These are phyloP conservation scores for Cyanodermella asteris DNA, from an alignment of 2,329 filamentous ascomycete species.

Conservation along the genomic window DNA sequence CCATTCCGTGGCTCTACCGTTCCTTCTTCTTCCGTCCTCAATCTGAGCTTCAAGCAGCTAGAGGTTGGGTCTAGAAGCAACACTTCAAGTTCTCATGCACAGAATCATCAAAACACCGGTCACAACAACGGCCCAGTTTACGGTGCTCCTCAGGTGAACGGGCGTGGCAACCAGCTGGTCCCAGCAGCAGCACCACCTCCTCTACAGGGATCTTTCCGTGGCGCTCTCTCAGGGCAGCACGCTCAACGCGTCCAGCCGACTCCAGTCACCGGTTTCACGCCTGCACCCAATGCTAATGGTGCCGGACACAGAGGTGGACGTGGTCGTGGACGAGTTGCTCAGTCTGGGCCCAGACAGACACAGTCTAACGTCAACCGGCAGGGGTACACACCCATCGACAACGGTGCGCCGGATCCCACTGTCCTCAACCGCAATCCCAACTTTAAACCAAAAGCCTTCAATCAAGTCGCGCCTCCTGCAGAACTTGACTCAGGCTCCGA, in stretches of 20 bases:
- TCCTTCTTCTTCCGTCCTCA: slow-evolving; percentile 67
- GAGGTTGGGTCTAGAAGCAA: slow-evolving; percentile 47
- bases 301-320: slow-evolving; percentile 4
- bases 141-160: slow-evolving; percentile 35
- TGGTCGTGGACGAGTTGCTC: slow-evolving; percentile 10
- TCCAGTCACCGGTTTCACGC: slow-evolving; percentile 9
- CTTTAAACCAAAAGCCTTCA: slow-evolving; percentile 32
- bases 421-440: slow-evolving; percentile 32
- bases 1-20: slow-evolving; percentile 90
- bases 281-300: slow-evolving; percentile 14
- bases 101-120: too few species aligned
- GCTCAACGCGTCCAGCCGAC: slow-evolving; percentile 6
- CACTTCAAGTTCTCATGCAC: too few species aligned
- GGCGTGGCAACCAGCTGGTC: slow-evolving; percentile 37
- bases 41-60: slow-evolving; percentile 64
- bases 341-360: slow-evolving; percentile 12
- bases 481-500: too few species aligned
- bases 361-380: slow-evolving; percentile 12
- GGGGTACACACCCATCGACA: slow-evolving; percentile 22
- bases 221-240: slow-evolving; percentile 28
- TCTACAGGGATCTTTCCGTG: slow-evolving; percentile 35
- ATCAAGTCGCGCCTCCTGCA: slow-evolving; percentile 26
- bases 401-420: slow-evolving; percentile 28
- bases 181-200: slow-evolving; percentile 33
- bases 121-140: too few species aligned